Percentiles rank a stretch among this genome's conserved stretches.
These are phyloP conservation scores for Curvularia spicifera DNA, from an alignment of 2,329 filamentous ascomycete species.

Conservation along the genomic window DNA sequence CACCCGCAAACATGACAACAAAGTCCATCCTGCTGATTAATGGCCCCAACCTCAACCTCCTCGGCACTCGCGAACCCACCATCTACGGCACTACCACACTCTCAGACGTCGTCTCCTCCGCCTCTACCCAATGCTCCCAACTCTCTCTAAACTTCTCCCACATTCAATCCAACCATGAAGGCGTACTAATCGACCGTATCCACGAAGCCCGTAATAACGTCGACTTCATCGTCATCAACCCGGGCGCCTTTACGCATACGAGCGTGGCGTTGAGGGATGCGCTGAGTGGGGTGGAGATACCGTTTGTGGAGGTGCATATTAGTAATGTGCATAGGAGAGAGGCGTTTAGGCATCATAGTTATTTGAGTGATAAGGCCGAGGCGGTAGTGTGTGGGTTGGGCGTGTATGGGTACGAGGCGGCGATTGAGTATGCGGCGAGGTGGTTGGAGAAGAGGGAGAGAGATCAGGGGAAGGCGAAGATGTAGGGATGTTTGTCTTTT, in stretches of 20 bases:
- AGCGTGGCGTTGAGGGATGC: constrained; percentile 79
- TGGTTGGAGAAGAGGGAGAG: constrained; percentile 23
- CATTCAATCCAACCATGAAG: constrained; percentile 82
- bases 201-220: constrained; percentile 66
- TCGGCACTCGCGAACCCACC: constrained; percentile 75
- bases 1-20: constrained; percentile 41
- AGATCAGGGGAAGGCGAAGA: not conserved
- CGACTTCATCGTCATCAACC: constrained; percentile 77
- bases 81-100: constrained; percentile 77
- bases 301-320: constrained; percentile 80
- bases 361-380: constrained; percentile 75
- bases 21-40: constrained; percentile 73
- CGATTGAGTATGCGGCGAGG: constrained; percentile 52
- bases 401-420: constrained; percentile 55
- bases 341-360: constrained; percentile 71
- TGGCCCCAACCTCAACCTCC: constrained; percentile 82
- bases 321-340: constrained; percentile 77
- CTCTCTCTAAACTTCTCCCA: constrained; percentile 61
- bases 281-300: constrained; percentile 69
- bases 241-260: constrained; percentile 77
- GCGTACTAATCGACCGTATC: constrained; percentile 74
- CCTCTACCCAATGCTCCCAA: constrained; percentile 56
- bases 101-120: constrained; percentile 62
- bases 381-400: constrained; percentile 74
- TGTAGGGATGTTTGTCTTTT: not conserved